These are phyloP conservation scores for Diaporthe sp. DNA, from an alignment of 2,329 filamentous ascomycete genomes.

Conservation along the genomic window DNA sequence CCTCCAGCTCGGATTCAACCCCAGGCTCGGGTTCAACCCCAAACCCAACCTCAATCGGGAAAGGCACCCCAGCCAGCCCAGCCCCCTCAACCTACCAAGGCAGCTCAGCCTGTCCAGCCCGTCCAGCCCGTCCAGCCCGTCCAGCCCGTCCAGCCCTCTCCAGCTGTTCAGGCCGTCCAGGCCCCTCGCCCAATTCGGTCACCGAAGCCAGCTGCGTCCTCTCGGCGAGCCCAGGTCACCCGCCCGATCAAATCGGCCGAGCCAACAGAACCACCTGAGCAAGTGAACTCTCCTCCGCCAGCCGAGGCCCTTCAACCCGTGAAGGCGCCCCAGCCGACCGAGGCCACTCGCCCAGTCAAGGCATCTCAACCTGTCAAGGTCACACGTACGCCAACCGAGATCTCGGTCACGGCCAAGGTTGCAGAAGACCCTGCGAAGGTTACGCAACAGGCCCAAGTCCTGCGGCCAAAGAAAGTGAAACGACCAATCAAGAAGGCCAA, in stretches of 20 bases:
- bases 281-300: slow-evolving; percentile 14
- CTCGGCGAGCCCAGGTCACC: slow-evolving; percentile 11
- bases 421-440: not conserved
- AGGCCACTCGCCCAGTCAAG: slow-evolving; percentile 25
- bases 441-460: not conserved
- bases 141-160: not conserved
- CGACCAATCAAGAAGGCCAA: slow-evolving; percentile 51
- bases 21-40: not conserved
- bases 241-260: slow-evolving; percentile 27
- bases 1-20: not conserved
- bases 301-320: slow-evolving; percentile 31
- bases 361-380: slow-evolving; percentile 18
- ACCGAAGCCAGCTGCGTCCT: slow-evolving; percentile 15
- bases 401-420: not conserved
- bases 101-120: not conserved
- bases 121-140: not conserved
- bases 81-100: not conserved
- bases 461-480: slow-evolving; percentile 53
- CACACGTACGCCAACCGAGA: not conserved
- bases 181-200: slow-evolving; percentile 1
- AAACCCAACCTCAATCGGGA: not conserved
- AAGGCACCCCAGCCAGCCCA: not conserved
- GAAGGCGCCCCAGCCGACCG: slow-evolving; percentile 19
- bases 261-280: not conserved
- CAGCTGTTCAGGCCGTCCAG: slow-evolving; percentile 4